Evolutionary conservation across 202 grass and related monocot genomes (phyloP), one percentile per base, ranked within the genome.

Genomic region (Cymbopogon flexuosus): DNA sequence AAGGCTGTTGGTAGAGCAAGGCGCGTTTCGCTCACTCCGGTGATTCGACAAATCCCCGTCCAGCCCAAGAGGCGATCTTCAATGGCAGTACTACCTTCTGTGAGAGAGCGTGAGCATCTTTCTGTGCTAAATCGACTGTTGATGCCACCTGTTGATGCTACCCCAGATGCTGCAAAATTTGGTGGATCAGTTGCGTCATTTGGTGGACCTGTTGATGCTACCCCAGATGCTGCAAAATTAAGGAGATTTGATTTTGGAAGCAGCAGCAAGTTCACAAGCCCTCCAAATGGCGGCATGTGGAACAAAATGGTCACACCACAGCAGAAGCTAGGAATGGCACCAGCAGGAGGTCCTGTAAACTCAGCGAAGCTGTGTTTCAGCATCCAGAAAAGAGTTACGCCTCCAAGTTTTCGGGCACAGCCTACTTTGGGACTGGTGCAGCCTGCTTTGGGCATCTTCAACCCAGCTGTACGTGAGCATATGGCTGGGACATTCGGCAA

Each of bases 231-330:
- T 57, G 37, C 51, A 47, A 93, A 64, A 68, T 76, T 84, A 2
- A 83, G 40, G 63, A 84, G 76, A 29, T 19, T 83, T 27, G 70
- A 85, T 51, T 42, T 87, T 0, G 84, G 83, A 60, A 70, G 83
- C 57, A 91, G 88, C 65, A 95, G 87, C 65, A 97, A 93, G 83
- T 96, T 91, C 16, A 58, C 60, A 76, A 99, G 92, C 83, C 92
- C 96, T 80, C 68, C 72, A 36, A 61, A 73, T 81, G 15, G 67
- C n/a, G 70, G 76, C 45, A 16, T 76, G 57, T 88, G 79, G 84
- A 86, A 85, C 68, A 88, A 72, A 37, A 39, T 62, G 9, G 22
- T 15, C 2, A 87, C 84, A 5, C 81, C 89, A 1, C 83, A 80
- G 24, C 87, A 85, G 75, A 86, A 79, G 81, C 74, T 89, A 47